Evolutionary conservation across 208 protist genomes (phyloP), one percentile per base, ranked within the genome.

Genomic region (Crithidia acanthocephali): DNA sequence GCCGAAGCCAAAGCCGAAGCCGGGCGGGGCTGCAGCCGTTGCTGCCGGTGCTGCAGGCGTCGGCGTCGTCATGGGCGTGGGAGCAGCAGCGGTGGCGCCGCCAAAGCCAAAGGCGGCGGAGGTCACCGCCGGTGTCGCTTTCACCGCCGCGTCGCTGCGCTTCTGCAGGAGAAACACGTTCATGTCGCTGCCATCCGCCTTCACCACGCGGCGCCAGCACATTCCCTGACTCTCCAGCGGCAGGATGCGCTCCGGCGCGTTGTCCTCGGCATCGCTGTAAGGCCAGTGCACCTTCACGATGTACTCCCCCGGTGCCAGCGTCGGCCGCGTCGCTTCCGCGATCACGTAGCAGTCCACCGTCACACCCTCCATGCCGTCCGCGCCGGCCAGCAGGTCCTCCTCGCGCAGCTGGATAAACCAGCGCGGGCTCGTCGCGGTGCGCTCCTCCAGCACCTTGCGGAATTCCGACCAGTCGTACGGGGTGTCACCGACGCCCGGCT

Each of bases 341-440:
- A 96, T 85, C 18, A 94, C 86, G 58, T 93, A 84, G 75, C 91
- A 94, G 61, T 96, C 88, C 32, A 96, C 87, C 48, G 81, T 88
- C 13, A 93, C 87, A 8, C 91, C 91, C 15, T 92, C 88, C 56
- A 96, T 76, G n/a, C 83, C 86, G 51, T 92, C 83, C 15, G 72
- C 76, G 28, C 85, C 88, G 10, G 80, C 70, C 20, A 96, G 74
- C 23, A 96, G 84, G 65, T 94, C 87, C 47, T 96, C 88, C 62
- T 96, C 83, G 33, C 91, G 91, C 16, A 96, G 68, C 76, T 96
- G 91, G 57, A 96, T 80, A 47, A 91, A 96, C 91, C 91, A 96
- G 28, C 91, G 88, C 8, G 88, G 91, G 63, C 87, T 93, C 20
- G 13, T 81, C 25, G 71, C 69, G 6, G 45, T 78, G 52, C 91